These are phyloP conservation scores for Nadsonia fulvescens DNA, from an alignment of 805 yeast genomes.

Conservation along the genomic window DNA sequence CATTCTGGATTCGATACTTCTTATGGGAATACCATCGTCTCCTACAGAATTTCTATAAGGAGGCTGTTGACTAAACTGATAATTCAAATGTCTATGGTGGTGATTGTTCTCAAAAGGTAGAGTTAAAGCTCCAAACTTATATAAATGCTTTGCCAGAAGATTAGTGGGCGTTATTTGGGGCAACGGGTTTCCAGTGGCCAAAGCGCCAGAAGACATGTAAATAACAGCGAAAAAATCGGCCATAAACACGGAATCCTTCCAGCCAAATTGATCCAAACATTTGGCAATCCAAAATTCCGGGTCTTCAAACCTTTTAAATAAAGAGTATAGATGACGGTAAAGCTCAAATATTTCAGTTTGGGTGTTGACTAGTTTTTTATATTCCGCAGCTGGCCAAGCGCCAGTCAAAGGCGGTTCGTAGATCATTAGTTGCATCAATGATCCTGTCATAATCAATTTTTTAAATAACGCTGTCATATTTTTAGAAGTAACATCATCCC, in stretches of 20 bases:
- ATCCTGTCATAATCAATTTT: conserved; percentile 8
- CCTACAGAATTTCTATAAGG: conserved; percentile 33
- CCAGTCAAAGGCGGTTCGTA: conserved; percentile 21
- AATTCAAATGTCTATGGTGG: conserved; percentile 6
- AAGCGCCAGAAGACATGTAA: conserved; percentile 17
- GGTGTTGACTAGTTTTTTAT: conserved; percentile 13
- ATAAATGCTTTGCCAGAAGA: conserved; percentile 9
- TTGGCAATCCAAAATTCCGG: conserved; percentile 10
- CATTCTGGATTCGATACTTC: conserved; percentile 94
- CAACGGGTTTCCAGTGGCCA: conserved; percentile 14
- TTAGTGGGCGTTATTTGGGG: conserved; percentile 19
- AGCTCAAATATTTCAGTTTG: conserved; percentile 14
- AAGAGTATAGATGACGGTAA: conserved; percentile 12
- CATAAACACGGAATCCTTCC: conserved; percentile 14
- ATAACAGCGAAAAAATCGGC: conserved; percentile 16
- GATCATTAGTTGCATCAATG: conserved; percentile 5
- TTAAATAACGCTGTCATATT: conserved; percentile 8
- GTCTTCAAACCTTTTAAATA: conserved; percentile 15
- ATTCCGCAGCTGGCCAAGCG: conserved; percentile 17
- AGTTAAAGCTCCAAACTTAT: no score
- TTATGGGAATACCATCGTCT: conserved; percentile 86
- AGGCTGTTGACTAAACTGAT: conserved; percentile 3
- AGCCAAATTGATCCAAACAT: conserved; percentile 13
- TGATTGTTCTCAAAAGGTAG: no score
- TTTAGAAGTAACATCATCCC: conserved; percentile 11